Evolutionary conservation across 2,329 filamentous ascomycete species (phyloP).

Genomic region (Aschersonia sp.): DNA sequence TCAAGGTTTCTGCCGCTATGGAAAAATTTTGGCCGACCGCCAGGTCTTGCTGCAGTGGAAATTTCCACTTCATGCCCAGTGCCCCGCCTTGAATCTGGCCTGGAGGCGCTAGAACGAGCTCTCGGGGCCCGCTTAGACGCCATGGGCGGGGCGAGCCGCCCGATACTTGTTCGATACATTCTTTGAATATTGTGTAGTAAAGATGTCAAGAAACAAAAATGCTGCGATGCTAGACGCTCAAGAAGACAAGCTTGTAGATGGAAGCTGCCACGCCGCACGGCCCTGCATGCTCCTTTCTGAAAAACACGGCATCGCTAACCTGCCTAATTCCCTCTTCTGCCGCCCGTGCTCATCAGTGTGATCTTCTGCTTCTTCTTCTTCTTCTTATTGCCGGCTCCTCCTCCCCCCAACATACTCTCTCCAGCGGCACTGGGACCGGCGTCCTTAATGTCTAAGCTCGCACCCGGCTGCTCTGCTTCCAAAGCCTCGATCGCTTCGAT

Average conservation of each 20-base stretch:
- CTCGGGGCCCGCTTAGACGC: too few relatives aligned
- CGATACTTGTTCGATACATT: too few relatives aligned
- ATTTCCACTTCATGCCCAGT: too few relatives aligned
- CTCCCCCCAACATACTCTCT: slow-evolving; percentile 10
- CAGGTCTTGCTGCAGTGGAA: background rate
- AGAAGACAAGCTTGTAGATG: too few relatives aligned
- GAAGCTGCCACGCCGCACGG: too few relatives aligned
- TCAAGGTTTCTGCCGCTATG: slow-evolving; percentile 3
- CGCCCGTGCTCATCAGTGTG: slow-evolving; percentile 54
- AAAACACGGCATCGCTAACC: background rate
- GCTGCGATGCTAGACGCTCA: too few relatives aligned
- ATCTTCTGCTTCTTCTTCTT: slow-evolving; percentile 58
- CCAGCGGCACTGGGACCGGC: slow-evolving; percentile 1
- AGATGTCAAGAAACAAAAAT: too few relatives aligned
- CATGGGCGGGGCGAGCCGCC: too few relatives aligned
- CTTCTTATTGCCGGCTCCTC: slow-evolving; percentile 33
- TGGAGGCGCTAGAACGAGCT: too few relatives aligned
- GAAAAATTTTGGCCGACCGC: slow-evolving; percentile 7
- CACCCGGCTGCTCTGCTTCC: slow-evolving; percentile 9
- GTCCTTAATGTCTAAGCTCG: slow-evolving; percentile 2
- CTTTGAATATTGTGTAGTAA: too few relatives aligned
- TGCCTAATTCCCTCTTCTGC: slow-evolving; percentile 28
- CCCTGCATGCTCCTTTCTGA: too few relatives aligned
- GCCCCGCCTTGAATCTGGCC: too few relatives aligned
- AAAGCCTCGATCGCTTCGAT: slow-evolving; percentile 37